Percentiles rank a stretch among this genome's conserved stretches.
Evolutionary conservation across 208 protist species (phyloP).

Genomic region (Leishmania martiniquensis): DNA sequence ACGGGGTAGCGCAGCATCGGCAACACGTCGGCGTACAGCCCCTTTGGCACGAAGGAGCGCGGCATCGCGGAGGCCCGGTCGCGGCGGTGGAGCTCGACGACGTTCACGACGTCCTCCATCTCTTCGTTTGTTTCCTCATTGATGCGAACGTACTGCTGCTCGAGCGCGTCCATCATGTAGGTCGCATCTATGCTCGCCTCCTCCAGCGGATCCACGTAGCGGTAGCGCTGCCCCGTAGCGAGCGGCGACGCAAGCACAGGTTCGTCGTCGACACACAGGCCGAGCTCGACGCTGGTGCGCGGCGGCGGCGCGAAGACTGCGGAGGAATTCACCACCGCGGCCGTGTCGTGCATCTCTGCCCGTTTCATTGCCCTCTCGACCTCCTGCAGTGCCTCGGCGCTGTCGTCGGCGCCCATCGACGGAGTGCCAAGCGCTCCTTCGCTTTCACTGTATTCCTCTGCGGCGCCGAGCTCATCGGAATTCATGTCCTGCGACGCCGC

Average conservation of each 20-base stretch:
- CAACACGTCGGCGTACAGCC: conserved; percentile 38
- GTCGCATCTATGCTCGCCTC: conserved; percentile 25
- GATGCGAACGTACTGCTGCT: conserved; percentile 45
- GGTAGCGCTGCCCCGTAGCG: conserved; percentile 6
- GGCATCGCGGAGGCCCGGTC: conserved; percentile 16
- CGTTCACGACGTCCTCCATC: conserved; percentile 46
- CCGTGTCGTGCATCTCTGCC: not conserved
- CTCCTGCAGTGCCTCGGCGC: not conserved
- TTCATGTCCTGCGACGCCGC: not conserved
- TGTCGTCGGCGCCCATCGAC: not conserved
- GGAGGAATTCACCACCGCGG: too few species aligned
- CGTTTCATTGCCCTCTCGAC: not conserved
- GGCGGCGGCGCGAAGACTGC: too few species aligned
- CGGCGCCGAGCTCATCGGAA: not conserved
- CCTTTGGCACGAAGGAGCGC: conserved; percentile 37
- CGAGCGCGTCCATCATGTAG: conserved; percentile 27
- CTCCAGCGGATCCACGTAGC: conserved; percentile 27
- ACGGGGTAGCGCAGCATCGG: conserved; percentile 43
- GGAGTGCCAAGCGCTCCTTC: not conserved
- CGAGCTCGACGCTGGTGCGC: not conserved
- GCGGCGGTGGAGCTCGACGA: conserved; percentile 37
- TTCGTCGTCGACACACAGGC: not conserved
- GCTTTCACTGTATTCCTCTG: not conserved
- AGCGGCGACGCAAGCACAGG: too few species aligned
- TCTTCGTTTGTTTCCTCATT: conserved; percentile 46